Base-by-base conservation (phyloP, 352 stramenopile species). In the Globisporangium spiculum region DNA sequence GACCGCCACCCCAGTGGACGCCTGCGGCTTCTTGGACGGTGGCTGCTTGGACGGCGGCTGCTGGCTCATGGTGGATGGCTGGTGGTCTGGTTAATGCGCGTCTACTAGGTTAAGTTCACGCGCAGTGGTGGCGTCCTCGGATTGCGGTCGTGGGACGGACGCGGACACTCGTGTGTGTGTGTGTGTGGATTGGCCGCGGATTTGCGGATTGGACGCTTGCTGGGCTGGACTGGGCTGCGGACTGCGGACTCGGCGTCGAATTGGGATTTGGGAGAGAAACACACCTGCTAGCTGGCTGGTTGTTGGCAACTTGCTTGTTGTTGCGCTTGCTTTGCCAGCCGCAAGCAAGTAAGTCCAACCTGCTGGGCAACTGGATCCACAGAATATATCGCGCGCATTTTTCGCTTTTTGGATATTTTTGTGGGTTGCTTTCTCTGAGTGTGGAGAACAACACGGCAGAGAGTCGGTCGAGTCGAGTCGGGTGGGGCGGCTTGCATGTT, bases 11-110 rank as follows among this genome's bases (percentile, higher is more conserved):
- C 38, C 38, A 44, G 38, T 22, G 16, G 63, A 55, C 27, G 38
- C 36, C n/a, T 55, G 64, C 27, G 30, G 54, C 27, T 46, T 63
- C 36, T 58, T 57, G 30, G 64, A 46, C 20, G 64, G 64, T 27
- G 53, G 52, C 9, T 60, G 55, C 16, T 53, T 57, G 30, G 64
- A 46, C 20, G 64, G 64, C n/a, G 53, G 52, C 9, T 60, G 55
- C 16, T 53, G 46, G 44, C 64, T 69, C 64, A 69, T 69, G 12
- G 2, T 63, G 26, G 26, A 44, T 16, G 36, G 10, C 4, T 57
- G 50, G 22, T 32, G 50, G 22, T 56, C 9, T 26, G 16, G 7
- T 18, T 41, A 22, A 41, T 32, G 60, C 44, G 18, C 44, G 44
- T 4, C 44, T 24, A 52, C 44, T 52, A 18, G 12, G 18, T 52